Evolutionary conservation across 495 filamentous ascomycete species (phyloP).

Genomic region (Cetradonia linearis): DNA sequence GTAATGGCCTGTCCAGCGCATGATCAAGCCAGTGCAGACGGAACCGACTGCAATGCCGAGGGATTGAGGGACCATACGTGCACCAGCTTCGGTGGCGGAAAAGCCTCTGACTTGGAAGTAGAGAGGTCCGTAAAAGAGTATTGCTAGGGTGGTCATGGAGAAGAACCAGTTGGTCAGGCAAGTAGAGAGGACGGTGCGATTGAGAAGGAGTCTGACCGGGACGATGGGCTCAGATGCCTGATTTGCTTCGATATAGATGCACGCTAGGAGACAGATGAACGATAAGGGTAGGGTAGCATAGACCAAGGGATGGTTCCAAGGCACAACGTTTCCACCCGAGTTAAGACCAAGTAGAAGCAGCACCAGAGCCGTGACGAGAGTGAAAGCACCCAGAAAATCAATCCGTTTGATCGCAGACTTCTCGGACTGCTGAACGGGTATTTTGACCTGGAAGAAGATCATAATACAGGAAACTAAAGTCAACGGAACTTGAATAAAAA

Average conservation of each 20-base stretch:
- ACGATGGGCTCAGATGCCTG: slow-evolving; percentile 57
- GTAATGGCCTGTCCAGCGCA: slow-evolving; percentile 58
- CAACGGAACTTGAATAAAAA: slow-evolving; percentile 68
- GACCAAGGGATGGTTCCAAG: slow-evolving; percentile 62
- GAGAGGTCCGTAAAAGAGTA: slow-evolving; percentile 57
- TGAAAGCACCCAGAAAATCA: slow-evolving; percentile 55
- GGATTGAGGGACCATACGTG: slow-evolving; percentile 44
- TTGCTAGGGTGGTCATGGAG: slow-evolving; percentile 29
- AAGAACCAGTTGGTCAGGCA: slow-evolving; percentile 57
- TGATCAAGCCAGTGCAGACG: slow-evolving; percentile 49
- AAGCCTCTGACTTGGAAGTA: slow-evolving; percentile 59
- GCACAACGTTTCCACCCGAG: slow-evolving; percentile 61
- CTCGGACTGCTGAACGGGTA: slow-evolving; percentile 64
- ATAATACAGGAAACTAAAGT: slow-evolving; percentile 53
- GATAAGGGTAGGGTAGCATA: slow-evolving; percentile 49
- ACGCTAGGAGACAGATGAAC: slow-evolving; percentile 38
- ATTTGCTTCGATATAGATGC: slow-evolving; percentile 49
- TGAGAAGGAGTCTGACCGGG: slow-evolving; percentile 52
- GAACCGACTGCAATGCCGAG: slow-evolving; percentile 52
- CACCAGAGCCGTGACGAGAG: slow-evolving; percentile 48
- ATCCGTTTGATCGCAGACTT: slow-evolving; percentile 52
- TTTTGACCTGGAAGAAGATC: slow-evolving; percentile 56
- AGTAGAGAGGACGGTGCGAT: slow-evolving; percentile 52
- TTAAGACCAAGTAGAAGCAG: slow-evolving; percentile 60
- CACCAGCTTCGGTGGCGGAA: slow-evolving; percentile 49